Evolutionary conservation across 73 alveolate species (phyloP).

Genomic region (Tetrahymena elliotti): DNA sequence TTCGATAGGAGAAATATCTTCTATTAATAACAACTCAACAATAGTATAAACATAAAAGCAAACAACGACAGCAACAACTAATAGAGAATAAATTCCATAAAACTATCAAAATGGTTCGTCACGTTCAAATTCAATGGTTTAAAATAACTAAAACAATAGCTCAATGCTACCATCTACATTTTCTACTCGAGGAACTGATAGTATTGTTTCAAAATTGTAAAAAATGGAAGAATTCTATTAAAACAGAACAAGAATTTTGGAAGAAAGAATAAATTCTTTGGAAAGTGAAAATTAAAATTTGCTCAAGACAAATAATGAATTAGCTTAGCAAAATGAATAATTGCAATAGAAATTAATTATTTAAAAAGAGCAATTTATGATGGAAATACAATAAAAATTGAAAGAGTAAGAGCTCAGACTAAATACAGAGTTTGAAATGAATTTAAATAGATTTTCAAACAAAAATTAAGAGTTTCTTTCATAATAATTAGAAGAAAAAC

Average conservation of each 20-base stretch:
- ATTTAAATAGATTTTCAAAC: background rate
- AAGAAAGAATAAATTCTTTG: background rate
- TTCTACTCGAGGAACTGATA: background rate
- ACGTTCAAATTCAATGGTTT: background rate
- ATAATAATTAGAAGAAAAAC: background rate
- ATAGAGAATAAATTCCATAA: background rate
- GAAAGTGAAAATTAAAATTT: background rate
- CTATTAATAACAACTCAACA: background rate
- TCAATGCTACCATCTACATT: background rate
- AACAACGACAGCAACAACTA: background rate
- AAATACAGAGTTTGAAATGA: background rate
- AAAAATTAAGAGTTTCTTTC: background rate
- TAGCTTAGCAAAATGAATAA: background rate
- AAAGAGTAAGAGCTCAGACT: background rate
- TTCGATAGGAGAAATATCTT: background rate
- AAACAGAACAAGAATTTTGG: background rate
- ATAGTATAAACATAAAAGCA: background rate
- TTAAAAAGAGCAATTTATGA: background rate
- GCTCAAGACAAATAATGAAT: background rate
- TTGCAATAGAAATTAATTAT: background rate
- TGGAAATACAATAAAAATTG: background rate
- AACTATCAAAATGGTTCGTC: background rate
- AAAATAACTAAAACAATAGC: background rate
- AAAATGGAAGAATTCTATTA: background rate
- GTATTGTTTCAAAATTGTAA: background rate